Evolutionary conservation across 495 filamentous ascomycete genomes (phyloP), one percentile per base, ranked within the genome.

Genomic region (Tirmania nivea): DNA sequence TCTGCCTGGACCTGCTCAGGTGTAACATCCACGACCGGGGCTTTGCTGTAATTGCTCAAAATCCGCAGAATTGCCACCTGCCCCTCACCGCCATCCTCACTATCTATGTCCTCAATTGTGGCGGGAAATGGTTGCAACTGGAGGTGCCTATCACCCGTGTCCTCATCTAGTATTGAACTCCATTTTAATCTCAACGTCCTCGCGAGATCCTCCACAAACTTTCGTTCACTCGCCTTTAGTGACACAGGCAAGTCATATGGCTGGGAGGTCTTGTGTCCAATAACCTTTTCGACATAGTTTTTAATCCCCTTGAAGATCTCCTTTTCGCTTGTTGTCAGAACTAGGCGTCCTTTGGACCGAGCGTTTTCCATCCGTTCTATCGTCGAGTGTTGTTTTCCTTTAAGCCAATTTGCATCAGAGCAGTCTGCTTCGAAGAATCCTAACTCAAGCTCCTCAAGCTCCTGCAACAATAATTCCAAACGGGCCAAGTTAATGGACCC

Each of bases 371-470:
- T 73, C 7, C 75, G 69, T 52, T 83, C 76, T 21, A 78, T 70
- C 49, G 72, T 75, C 8, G 70, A 72, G 56, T 77, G 71, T 55
- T 78, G 76, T 69, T 96, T 99, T 25, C 81, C 78, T 57, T 84
- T 86, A 55, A 96, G 78, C 90, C 90, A 99, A 57, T 76, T 78
- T 12, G 81, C 80, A 67, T 95, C 85, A n/a, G 83, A 74, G 60
- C 81, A 78, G 59, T 94, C 92, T 8, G 79, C 73, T 62, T 96
- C 87, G 59, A 96, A 99, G 62, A 89, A 86, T 17, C 83, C 78
- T 65, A 84, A 81, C 60, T 99, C 92, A 34, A 90, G 83, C 56
- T 83, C 72, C 31, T 79, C 80, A 49, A 99, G 71, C 55, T 87
- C 84, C 20, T 92, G 78, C 50, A 99, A 68, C 49, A 99, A 75